Base-by-base conservation (phyloP, 176 grass and related monocot species). In the Oryza officinalis region DNA sequence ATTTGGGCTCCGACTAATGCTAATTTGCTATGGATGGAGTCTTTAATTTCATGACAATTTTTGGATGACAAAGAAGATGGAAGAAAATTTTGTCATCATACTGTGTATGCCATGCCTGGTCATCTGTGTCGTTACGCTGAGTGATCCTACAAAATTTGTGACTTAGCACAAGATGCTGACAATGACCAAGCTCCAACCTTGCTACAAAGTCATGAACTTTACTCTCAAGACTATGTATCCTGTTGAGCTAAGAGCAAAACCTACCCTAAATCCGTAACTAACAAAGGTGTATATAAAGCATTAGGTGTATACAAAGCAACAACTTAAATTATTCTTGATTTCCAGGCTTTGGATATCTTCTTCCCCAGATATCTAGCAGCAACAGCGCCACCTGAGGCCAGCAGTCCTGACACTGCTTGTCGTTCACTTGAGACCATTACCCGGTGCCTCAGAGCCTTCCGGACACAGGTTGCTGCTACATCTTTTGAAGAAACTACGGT, bases 281-380 rank as follows among this genome's bases (percentile, higher is more conserved):
- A 61, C 17, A 9, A 63, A 45, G 37, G 2, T 23, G 17, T 43
- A 23, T 23, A 3, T 25, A 13, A 27, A 72, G 7, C 52, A 23
- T 65, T 69, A 32, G 52, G 23, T 27, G 17, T 22, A 22, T n/a
- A n/a, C n/a, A n/a, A n/a, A 44, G 6, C 44, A 13, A 8, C 25
- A 50, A 14, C 44, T 74, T 68, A 87, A 67, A 31, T 14, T 45
- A 37, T 80, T 77, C 87, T 93, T 14, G 94, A 97, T 40, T 76
- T 85, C 94, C 92, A 97, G 2, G 92, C 89, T 81, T 94, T 97
- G 0, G 92, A 88, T 59, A 94, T 89, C 74, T 94, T 97, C 77
- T 86, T 97, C 71, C 82, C 74, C 7, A 97, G 85, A 69, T 97
- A 94, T 23, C 82, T 77, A 14, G 77, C 83, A 52, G 92, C 94